Base-by-base conservation (phyloP, 2,329 filamentous ascomycete species). In the Claviceps quebecensis region DNA sequence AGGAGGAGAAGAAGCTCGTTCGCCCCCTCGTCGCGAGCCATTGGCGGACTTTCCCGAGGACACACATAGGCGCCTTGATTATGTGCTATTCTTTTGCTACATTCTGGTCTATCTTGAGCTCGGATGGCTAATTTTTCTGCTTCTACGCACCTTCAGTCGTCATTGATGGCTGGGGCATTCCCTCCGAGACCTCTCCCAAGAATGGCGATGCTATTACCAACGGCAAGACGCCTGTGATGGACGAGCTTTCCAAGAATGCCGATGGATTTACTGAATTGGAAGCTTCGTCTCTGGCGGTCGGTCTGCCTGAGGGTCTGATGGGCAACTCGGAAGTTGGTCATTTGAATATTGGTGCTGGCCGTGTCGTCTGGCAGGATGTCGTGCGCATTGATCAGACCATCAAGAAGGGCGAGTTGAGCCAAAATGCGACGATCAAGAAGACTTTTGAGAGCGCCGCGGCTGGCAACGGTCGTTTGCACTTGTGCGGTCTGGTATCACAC, bases 291-390 rank as follows among this genome's bases (percentile, higher is more conserved):
- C 80, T 95, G 54, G 93, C 93, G 45, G 93, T 98, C 58, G 93
- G 93, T 58, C 80, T 98, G 50, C 93, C 93, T 19, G 90, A 98
- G 67, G 93, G 93, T 54, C 76, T 98, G 59, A 98, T 98, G 93
- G 93, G 93, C 58, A 98, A 98, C 77, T 95, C 87, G 61, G 93
- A 98, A 71, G 93, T 98, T 68, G 93, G 93, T 56, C 93, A 98
- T 71, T 72, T 98, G 74, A 98, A 98, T 77, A 97, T 98, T 67
- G 93, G 93, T 62, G 93, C 93, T 54, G 93, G 93, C 53, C 81
- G 93, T 63, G 93, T 98, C 55, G 93, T 98, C 62, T 98, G 93
- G 93, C 93, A 98, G 70, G 91, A 93, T 68, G 87, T 94, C 57
- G 93, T 98, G 58, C 86, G 93, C 63, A 98, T 98, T 71, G 93